Evolutionary conservation across 1,284 basidiomycete genomes (phyloP), one percentile per base, ranked within the genome.

Genomic region (Ceratobasidium sp.): DNA sequence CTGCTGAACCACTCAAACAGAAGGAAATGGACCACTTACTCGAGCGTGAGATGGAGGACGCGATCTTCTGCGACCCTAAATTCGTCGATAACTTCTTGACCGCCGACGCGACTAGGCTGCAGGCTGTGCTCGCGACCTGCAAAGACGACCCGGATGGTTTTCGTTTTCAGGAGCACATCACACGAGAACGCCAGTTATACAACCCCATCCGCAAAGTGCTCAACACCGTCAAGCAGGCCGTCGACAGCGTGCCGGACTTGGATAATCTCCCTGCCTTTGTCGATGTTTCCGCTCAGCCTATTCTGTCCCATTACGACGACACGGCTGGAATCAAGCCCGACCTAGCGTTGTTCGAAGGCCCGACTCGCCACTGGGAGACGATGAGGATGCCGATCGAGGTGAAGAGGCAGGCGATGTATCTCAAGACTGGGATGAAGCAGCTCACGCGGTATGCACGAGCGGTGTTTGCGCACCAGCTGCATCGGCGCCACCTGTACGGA

Each of bases 41-140:
- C 21, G 53, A 69, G 21, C 18, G 21, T 4, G 64, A 69, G 33
- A 30, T 69, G 51, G 36, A 58, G 11, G 25, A 7, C 14, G 53
- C 64, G 18, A 56, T 69, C 3, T 69, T 69, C 38, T 38, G 21
- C 38, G 64, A 58, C 40, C 40, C 51, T 16, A 30, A 56, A 12
- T 69, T 69, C 18, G 38, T 46, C 16, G 40, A 69, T 11, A n/a
- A 56, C 18, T 69, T 69, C 53, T 46, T 69, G 64, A 36, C 38
- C 23, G 53, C 25, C 36, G 64, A 42, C 42, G 9, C n/a, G 6
- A 16, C 5, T 16, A 69, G 28, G 36, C 64, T 67, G 2, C 3
- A 42, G 9, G 14, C 11, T 21, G 51, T 67, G 6, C 38, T 42
- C 1, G 23, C 42, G 12, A 1, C 11, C n/a, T 67, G 64, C 25